phyloP scores from a whole-genome alignment of 176 grass and related monocot genomes.

The Ensete ventricosum region DNA sequence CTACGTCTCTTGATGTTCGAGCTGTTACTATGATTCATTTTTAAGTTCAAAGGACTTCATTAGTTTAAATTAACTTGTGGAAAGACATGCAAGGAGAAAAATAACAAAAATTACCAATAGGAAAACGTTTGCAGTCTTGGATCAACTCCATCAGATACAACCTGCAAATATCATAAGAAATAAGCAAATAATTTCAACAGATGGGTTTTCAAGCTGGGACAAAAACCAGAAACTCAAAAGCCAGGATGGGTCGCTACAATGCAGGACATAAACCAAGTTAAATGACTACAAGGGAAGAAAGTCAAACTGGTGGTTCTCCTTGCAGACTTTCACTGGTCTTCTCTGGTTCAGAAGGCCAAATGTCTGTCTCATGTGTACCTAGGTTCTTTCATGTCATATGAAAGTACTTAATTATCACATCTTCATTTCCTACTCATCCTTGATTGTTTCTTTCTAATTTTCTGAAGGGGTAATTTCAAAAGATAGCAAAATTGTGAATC shows the following conservation, averaged over 20 bases:
- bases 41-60: slow-evolving; percentile 11
- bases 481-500: too few relatives aligned
- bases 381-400: too few relatives aligned
- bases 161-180: slow-evolving; percentile 31
- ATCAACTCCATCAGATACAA: slow-evolving; percentile 67
- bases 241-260: too few relatives aligned
- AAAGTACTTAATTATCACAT: too few relatives aligned
- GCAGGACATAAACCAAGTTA: too few relatives aligned
- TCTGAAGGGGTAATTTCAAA: too few relatives aligned
- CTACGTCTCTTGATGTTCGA: slow-evolving; percentile 60
- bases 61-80: neutral
- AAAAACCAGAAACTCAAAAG: too few relatives aligned
- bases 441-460: too few relatives aligned
- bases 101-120: slow-evolving; percentile 46
- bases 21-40: slow-evolving; percentile 33
- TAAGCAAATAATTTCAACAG: neutral
- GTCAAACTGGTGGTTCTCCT: neutral
- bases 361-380: too few relatives aligned
- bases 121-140: slow-evolving; percentile 93
- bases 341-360: neutral
- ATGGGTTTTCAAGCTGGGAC: neutral
- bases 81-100: slow-evolving; percentile 7
- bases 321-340: neutral
- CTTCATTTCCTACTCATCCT: too few relatives aligned
- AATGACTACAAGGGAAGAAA: too few relatives aligned